Evolutionary conservation across 2,329 filamentous ascomycete species (phyloP), one percentile per base, ranked within the genome.

Genomic region (Xylariaceae sp.): DNA sequence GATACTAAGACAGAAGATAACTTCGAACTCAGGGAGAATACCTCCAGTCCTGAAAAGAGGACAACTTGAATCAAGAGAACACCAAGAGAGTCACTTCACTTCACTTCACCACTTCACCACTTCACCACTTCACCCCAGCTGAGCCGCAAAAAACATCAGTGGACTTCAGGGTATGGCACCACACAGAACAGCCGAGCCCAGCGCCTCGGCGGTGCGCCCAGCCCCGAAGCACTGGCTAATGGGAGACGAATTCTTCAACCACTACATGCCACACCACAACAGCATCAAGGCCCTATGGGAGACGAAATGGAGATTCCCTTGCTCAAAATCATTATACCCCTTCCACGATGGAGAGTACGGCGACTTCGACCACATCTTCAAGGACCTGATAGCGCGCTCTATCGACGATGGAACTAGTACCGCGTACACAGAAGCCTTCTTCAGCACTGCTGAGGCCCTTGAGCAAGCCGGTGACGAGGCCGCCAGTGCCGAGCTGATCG

Each of bases 291-390:
- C 78, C 7, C 72, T 88, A 31, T 91, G 88, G 87, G 84, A 88
- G 71, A 87, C 83, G 5, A 89, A 88, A 70, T 91, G 87, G 87
- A 84, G 84, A 70, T 74, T 79, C 61, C 84, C 84, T 4, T 83
- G 80, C 68, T 69, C 70, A 37, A 84, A 83, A 71, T 78, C 82
- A 54, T 76, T 89, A 6, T 87, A 88, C 63, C 85, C 85, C 0
- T 91, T 91, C 75, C 87, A 90, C 74, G 87, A 90, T 70, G 82
- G 84, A 47, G 73, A 76, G 3, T 79, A 80, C 55, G 76, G 82
- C 54, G 87, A 91, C 70, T 89, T 91, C 65, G 78, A 80, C 62
- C 85, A 85, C 19, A 77, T 91, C 34, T 87, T 88, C 49, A 68
- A 79, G n/a, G 72, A 80, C 53, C 72, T 91, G 44, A 80, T 86